Conservation (phyloP, 768 basidiomycete genomes). For the Mycena metata region DNA sequence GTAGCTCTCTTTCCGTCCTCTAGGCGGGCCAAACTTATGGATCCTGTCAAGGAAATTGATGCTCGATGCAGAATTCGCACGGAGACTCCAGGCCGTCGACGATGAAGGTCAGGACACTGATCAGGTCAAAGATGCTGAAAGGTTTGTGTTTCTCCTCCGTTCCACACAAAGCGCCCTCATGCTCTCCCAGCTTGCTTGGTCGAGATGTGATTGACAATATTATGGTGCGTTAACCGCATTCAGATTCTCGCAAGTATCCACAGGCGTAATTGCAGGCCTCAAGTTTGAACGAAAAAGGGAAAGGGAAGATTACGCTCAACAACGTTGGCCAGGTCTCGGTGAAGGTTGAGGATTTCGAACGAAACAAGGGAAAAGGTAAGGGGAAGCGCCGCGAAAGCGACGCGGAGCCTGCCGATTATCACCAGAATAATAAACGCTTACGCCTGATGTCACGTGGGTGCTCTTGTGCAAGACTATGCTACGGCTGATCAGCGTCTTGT, state of each 20-base stretch:
- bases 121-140: conserved; percentile 48
- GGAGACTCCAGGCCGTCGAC: conserved; percentile 48
- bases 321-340: background rate
- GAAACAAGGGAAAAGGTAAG: conserved; percentile 18
- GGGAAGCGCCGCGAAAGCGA: conserved; percentile 7
- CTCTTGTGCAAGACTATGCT: background rate
- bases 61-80: conserved; percentile 54
- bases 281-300: conserved; percentile 47
- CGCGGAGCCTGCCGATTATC: background rate
- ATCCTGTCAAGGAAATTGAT: conserved; percentile 46
- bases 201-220: conserved; percentile 44
- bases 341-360: conserved; percentile 16
- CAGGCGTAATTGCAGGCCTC: conserved; percentile 39
- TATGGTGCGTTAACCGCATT: conserved; percentile 36
- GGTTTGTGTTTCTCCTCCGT: conserved; percentile 29
- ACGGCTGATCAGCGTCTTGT: conserved; percentile 15
- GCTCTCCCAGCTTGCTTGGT: conserved; percentile 44
- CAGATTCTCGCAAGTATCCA: background rate
- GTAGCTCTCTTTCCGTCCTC: conserved; percentile 12
- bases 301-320: conserved; percentile 41
- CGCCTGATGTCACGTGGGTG: conserved; percentile 20
- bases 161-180: background rate
- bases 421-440: conserved; percentile 23
- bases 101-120: conserved; percentile 47
- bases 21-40: background rate